phyloP scores from a whole-genome alignment of 345 rosid species.

The Fremontodendron californicum region DNA sequence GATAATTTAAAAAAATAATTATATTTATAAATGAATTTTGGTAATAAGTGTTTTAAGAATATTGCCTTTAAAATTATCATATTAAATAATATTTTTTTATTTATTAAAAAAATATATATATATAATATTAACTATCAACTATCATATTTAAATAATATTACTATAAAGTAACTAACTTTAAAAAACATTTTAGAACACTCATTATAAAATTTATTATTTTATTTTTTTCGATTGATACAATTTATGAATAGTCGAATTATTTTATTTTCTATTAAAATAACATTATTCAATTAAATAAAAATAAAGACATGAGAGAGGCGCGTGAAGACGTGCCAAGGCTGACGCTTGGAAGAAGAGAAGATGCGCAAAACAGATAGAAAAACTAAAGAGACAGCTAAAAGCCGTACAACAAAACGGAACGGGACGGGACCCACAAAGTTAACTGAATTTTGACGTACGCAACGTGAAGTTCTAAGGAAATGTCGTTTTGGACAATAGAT shows the following conservation, averaged over 20 bases:
- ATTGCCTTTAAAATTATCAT: too few relatives aligned
- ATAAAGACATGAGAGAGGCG: not conserved
- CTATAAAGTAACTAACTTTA: too few relatives aligned
- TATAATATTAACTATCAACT: too few relatives aligned
- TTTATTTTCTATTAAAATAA: not conserved
- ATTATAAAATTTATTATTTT: too few relatives aligned
- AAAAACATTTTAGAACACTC: too few relatives aligned
- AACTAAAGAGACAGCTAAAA: conserved; percentile 10
- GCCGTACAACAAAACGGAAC: not conserved
- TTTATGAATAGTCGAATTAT: not conserved
- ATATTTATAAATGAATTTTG: not conserved
- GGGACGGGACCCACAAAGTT: conserved; percentile 13
- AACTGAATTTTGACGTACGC: conserved; percentile 24
- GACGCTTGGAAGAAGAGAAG: not conserved
- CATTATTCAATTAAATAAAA: not conserved
- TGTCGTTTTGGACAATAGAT: conserved; percentile 8
- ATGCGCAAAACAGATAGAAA: not conserved
- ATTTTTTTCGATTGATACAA: too few relatives aligned
- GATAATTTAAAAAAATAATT: not conserved
- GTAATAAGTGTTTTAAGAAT: too few relatives aligned
- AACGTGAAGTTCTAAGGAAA: not conserved
- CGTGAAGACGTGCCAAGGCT: not conserved
- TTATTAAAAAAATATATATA: too few relatives aligned
- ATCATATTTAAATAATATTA: too few relatives aligned
- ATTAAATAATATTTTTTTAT: too few relatives aligned